Conservation (phyloP, 2,329 filamentous ascomycete genomes). For the Ceratocystis destructans region DNA sequence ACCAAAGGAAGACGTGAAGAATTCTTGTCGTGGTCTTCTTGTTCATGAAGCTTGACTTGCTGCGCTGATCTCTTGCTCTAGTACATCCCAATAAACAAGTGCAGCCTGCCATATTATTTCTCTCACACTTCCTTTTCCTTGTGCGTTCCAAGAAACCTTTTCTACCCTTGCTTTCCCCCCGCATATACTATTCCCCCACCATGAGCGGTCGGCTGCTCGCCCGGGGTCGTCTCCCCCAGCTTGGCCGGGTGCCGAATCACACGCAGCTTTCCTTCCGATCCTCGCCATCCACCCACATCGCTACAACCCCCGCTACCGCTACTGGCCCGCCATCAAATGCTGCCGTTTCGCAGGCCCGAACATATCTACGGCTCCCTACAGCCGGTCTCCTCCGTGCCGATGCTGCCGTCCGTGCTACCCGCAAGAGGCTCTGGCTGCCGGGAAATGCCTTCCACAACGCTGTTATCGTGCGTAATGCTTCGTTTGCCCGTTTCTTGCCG, state of each 20-base stretch:
- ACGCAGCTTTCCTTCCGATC: slow-evolving; percentile 4
- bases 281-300: slow-evolving; percentile 3
- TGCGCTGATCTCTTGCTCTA: no score
- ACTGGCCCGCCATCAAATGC: neutral
- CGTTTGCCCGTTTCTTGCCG: slow-evolving; percentile 56
- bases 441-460: slow-evolving; percentile 77
- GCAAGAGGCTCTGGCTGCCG: slow-evolving; percentile 59
- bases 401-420: slow-evolving; percentile 45
- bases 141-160: neutral
- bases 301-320: neutral
- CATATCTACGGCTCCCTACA: slow-evolving; percentile 45
- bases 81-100: no score
- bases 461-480: slow-evolving; percentile 48
- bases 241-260: slow-evolving; percentile 15
- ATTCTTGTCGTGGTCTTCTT: neutral
- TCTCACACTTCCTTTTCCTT: neutral
- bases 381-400: slow-evolving; percentile 57
- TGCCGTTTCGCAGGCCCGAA: neutral
- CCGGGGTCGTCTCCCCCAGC: slow-evolving; percentile 16
- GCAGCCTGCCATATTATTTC: neutral
- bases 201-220: slow-evolving; percentile 19
- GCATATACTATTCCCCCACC: neutral
- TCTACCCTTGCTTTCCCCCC: neutral
- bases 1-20: neutral
- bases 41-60: neutral